These are phyloP conservation scores for Candida anutae DNA, from an alignment of 1,139 yeast genomes.

Conservation along the genomic window DNA sequence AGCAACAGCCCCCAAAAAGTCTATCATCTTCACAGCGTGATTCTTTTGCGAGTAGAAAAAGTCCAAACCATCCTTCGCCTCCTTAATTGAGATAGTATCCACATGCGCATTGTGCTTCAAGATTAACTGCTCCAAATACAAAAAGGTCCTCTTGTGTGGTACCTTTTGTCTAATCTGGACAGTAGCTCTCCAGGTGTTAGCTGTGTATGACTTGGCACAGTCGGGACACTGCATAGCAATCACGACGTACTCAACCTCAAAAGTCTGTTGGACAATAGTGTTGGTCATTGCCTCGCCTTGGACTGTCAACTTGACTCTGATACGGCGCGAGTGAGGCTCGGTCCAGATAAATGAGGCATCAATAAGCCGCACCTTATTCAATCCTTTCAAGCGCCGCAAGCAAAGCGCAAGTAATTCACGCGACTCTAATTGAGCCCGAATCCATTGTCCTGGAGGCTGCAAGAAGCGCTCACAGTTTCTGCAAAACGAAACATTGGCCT, in stretches of 20 bases:
- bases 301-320: constrained; percentile 82
- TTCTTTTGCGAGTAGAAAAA: constrained; percentile 84
- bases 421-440: constrained; percentile 82
- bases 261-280: constrained; percentile 89
- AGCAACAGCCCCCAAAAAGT: constrained; percentile 76
- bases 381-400: constrained; percentile 79
- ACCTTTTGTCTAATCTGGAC: constrained; percentile 98
- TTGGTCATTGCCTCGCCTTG: constrained; percentile 95
- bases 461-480: constrained; percentile 94
- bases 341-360: constrained; percentile 98
- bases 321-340: constrained; percentile 96
- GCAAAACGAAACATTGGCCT: constrained; percentile 86
- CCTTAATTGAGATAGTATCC: constrained; percentile 90
- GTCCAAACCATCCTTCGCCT: constrained; percentile 90
- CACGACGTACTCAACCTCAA: constrained; percentile 91
- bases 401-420: constrained; percentile 89
- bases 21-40: constrained; percentile 91
- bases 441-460: constrained; percentile 95
- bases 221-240: constrained; percentile 97
- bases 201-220: constrained; percentile 94
- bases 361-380: constrained; percentile 77
- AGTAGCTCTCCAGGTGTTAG: constrained; percentile 95
- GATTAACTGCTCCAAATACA: constrained; percentile 90
- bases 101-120: constrained; percentile 90
- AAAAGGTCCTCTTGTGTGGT: constrained; percentile 90